Conservation (phyloP, 306 rosid genomes). For the Ammopiptanthus mongolicus region DNA sequence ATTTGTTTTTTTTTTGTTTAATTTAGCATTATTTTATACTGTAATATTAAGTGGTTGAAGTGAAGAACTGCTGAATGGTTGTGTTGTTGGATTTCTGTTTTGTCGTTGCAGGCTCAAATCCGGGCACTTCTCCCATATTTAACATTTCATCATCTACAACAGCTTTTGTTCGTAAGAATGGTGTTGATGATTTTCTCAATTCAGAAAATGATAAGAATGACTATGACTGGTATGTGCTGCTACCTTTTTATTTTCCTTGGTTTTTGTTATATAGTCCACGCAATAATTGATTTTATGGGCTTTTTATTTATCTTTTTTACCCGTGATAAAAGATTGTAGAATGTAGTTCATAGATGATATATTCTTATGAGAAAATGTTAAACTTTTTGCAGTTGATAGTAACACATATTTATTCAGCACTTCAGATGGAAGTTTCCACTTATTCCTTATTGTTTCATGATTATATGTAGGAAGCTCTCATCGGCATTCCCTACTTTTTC, state of each 20-base stretch:
- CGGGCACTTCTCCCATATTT: slow-evolving; percentile 53
- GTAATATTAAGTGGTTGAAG: neutral
- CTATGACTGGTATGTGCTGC: slow-evolving; percentile 73
- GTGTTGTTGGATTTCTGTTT: neutral
- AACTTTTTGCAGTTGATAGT: slow-evolving; percentile 1
- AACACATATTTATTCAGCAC: neutral
- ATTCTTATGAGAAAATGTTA: neutral
- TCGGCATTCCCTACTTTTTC: neutral
- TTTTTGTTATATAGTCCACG: too few relatives aligned
- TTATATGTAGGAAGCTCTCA: neutral
- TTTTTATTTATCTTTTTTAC: too few relatives aligned
- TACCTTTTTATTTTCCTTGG: neutral
- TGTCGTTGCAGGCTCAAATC: slow-evolving; percentile 47
- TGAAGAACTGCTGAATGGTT: neutral
- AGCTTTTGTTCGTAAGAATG: slow-evolving; percentile 52
- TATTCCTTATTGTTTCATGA: neutral
- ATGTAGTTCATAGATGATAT: slow-evolving; percentile 1
- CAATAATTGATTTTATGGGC: too few relatives aligned
- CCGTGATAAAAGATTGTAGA: neutral
- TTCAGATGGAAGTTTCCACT: neutral
- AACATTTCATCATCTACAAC: slow-evolving; percentile 46
- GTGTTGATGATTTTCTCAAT: slow-evolving; percentile 80
- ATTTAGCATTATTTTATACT: neutral
- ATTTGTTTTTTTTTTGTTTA: neutral
- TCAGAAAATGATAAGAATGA: slow-evolving; percentile 80